Percentiles rank a stretch among this genome's conserved stretches.
phyloP scores from a whole-genome alignment of 495 filamentous ascomycete species.

The Lentithecium fluviatile region DNA sequence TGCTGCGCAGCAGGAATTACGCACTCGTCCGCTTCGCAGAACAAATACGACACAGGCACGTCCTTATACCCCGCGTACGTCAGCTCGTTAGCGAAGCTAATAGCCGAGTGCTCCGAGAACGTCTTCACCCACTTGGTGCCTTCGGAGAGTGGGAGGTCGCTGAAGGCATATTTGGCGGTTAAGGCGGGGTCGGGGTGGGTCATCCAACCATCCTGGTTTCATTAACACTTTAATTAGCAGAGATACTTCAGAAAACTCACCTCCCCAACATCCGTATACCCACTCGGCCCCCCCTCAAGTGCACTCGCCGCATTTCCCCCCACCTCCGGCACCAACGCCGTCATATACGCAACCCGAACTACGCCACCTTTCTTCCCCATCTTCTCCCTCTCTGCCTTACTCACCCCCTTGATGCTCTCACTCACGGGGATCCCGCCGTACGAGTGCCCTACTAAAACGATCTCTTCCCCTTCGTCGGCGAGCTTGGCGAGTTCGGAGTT shows the following conservation, averaged over 20 bases:
- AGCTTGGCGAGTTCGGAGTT: constrained; percentile 8
- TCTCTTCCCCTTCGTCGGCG: constrained; percentile 27
- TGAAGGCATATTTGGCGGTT: constrained; percentile 1
- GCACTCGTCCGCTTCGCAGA: constrained; percentile 22
- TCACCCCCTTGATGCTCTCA: constrained; percentile 18
- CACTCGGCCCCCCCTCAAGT: neutral
- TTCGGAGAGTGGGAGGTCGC: constrained; percentile 7
- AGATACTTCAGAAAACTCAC: neutral
- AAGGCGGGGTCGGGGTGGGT: neutral
- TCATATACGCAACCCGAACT: constrained; percentile 29
- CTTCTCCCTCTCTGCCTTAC: constrained; percentile 13
- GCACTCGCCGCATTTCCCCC: neutral
- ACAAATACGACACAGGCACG: constrained; percentile 32
- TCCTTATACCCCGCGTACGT: constrained; percentile 32
- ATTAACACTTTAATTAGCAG: too few species aligned
- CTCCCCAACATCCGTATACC: neutral
- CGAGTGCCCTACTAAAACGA: constrained; percentile 27
- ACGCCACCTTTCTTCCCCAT: constrained; percentile 27
- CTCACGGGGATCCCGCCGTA: constrained; percentile 21
- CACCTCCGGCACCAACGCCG: constrained; percentile 10
- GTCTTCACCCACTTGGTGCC: constrained; percentile 13
- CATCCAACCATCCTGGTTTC: constrained; percentile 8
- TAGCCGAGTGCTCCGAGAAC: constrained; percentile 14
- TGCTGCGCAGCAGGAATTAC: constrained; percentile 10
- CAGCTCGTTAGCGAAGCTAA: constrained; percentile 15